Evolutionary conservation across 305 asterid species (phyloP).

Genomic region (Stenogyne calaminthoides): DNA sequence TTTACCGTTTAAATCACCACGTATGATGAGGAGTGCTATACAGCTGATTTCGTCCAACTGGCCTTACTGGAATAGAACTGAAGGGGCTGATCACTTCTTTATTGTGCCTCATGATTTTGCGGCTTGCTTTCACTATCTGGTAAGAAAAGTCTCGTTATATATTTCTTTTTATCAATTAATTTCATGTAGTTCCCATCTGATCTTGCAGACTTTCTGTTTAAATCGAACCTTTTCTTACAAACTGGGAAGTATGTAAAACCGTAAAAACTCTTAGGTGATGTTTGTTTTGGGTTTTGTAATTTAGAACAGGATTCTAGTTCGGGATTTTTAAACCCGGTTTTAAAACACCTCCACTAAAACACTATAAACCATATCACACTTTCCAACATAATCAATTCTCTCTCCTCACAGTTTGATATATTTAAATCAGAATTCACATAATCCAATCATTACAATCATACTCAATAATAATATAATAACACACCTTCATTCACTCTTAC

Average conservation of each 20-base stretch:
- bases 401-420: too few relatives aligned
- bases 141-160: slow-evolving; percentile 25
- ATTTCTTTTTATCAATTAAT: neutral
- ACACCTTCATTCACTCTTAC: too few relatives aligned
- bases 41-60: slow-evolving; percentile 65
- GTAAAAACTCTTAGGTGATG: neutral
- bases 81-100: slow-evolving; percentile 74
- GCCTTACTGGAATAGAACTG: slow-evolving; percentile 71
- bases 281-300: too few relatives aligned
- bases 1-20: slow-evolving; percentile 65
- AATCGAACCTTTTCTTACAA: neutral
- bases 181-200: neutral
- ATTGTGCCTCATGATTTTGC: slow-evolving; percentile 65
- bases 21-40: slow-evolving; percentile 71
- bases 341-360: too few relatives aligned
- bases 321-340: too few relatives aligned
- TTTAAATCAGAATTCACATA: too few relatives aligned
- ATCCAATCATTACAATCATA: too few relatives aligned
- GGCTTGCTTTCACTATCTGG: slow-evolving; percentile 68
- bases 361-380: too few relatives aligned
- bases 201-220: neutral
- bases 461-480: too few relatives aligned
- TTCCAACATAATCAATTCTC: too few relatives aligned
- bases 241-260: too few relatives aligned
- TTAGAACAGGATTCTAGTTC: too few relatives aligned